These are phyloP conservation scores for Achaetomium macrosporum DNA, from an alignment of 2,329 filamentous ascomycete species.

Conservation along the genomic window DNA sequence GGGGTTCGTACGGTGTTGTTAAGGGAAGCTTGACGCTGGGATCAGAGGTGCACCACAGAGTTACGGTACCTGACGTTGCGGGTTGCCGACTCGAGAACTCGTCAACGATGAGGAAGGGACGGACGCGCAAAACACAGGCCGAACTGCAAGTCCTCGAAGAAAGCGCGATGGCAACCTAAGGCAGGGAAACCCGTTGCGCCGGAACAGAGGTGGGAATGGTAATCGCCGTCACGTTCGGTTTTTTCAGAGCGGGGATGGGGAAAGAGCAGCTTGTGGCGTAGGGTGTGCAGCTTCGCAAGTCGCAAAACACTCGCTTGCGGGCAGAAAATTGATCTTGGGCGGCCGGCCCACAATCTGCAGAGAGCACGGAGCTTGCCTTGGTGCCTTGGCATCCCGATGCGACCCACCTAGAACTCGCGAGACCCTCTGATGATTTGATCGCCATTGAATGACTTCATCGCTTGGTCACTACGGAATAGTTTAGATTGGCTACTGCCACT, in stretches of 20 bases:
- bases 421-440: too few relatives aligned
- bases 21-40: neutral
- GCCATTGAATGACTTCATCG: too few relatives aligned
- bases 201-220: neutral
- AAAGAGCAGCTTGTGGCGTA: constrained; percentile 17
- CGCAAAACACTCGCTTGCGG: neutral
- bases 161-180: neutral
- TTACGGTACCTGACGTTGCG: too few relatives aligned
- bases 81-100: too few relatives aligned
- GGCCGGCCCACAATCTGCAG: constrained; percentile 13
- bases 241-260: neutral
- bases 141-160: neutral
- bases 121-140: neutral
- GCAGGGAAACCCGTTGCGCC: neutral
- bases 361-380: constrained; percentile 19
- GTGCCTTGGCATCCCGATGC: neutral
- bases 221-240: neutral
- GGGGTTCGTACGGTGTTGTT: neutral
- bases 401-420: neutral
- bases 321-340: constrained; percentile 22
- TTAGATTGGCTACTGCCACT: too few relatives aligned
- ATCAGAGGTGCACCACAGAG: neutral
- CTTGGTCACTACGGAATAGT: too few relatives aligned
- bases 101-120: neutral
- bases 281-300: constrained; percentile 13